Evolutionary conservation across 2,329 filamentous ascomycete species (phyloP), one percentile per base, ranked within the genome.

Genomic region (Pseudocercospora pini-densiflorae): DNA sequence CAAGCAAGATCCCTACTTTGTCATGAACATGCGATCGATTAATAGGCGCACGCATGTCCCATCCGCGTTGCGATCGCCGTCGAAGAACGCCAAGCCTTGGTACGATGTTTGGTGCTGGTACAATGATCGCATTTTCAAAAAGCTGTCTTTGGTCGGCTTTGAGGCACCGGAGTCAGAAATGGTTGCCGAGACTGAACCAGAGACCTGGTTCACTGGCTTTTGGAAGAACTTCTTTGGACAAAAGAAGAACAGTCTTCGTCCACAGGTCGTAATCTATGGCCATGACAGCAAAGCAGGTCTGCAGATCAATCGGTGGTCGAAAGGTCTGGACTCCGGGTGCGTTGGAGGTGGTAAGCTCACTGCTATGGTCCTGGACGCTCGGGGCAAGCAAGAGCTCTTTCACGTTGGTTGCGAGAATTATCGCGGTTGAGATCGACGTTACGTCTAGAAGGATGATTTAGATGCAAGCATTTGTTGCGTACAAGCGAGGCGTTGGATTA

Each of bases 1-100:
- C 54, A 82, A 86, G 60, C 94, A 90, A 73, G 87, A 97, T 77
- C 90, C 93, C 0, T 89, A 88, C 78, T 89, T 90, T 60, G 91
- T 92, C 47, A 97, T 97, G 93, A 95, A 93, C 76, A 96, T 99
- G 92, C 89, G 93, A 64, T 92, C 89, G 6, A 86, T 97, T 62
- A 84, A 91, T 71, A 84, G 89, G 19, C 80, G 84, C 10, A 89
- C 87, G 10, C 85, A 88, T 66, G 80, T 87, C 12, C 89, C 88
- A 3, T 87, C 82, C 61, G 81, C 81, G 16, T 54, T 71, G 9
- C 74, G 73, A 47, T 64, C 69, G 47, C 69, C 70, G 5, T 73
- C 68, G 36, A 69, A 73, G 29, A 66, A 71, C 51, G 65, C 66
- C 10, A 70, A 70, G 55, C 76, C 76, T 0, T 77, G 76, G 76